Evolutionary conservation across 23 red algal species (phyloP).

Genomic region (Gracilariopsis chorda): DNA sequence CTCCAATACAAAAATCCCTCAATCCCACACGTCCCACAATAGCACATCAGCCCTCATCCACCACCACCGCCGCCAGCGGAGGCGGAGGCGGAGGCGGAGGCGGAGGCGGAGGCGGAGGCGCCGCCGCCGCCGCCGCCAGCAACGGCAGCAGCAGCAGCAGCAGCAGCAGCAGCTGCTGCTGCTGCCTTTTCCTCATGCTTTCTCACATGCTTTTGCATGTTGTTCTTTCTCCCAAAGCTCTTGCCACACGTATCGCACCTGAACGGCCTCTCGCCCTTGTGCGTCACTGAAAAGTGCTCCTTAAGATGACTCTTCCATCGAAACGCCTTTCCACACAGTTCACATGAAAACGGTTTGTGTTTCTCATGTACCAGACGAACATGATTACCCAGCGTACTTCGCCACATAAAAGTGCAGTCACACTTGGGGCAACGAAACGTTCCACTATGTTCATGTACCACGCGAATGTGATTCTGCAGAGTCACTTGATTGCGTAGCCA

Average conservation of each 20-base stretch:
- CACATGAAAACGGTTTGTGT: conserved; percentile 40
- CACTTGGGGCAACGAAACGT: conserved; percentile 40
- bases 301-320: conserved; percentile 61
- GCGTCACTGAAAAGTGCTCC: conserved; percentile 50
- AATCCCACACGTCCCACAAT: too few relatives aligned
- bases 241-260: conserved; percentile 45
- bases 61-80: too few relatives aligned
- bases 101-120: too few relatives aligned
- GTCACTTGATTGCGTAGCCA: conserved; percentile 48
- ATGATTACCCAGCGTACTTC: conserved; percentile 53
- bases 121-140: too few relatives aligned
- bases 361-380: conserved; percentile 53
- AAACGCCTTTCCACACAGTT: conserved; percentile 23
- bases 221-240: conserved; percentile 61
- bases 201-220: conserved; percentile 50
- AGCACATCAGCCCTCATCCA: too few relatives aligned
- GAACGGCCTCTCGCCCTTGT: conserved; percentile 63
- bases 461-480: conserved; percentile 62
- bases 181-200: conserved; percentile 28
- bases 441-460: conserved; percentile 48
- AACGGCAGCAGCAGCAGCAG: too few relatives aligned
- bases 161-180: background rate
- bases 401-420: conserved; percentile 49
- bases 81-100: too few relatives aligned
- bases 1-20: too few relatives aligned